Evolutionary conservation across 2,329 filamentous ascomycete species (phyloP).

Genomic region (Xylariaceae sp.): DNA sequence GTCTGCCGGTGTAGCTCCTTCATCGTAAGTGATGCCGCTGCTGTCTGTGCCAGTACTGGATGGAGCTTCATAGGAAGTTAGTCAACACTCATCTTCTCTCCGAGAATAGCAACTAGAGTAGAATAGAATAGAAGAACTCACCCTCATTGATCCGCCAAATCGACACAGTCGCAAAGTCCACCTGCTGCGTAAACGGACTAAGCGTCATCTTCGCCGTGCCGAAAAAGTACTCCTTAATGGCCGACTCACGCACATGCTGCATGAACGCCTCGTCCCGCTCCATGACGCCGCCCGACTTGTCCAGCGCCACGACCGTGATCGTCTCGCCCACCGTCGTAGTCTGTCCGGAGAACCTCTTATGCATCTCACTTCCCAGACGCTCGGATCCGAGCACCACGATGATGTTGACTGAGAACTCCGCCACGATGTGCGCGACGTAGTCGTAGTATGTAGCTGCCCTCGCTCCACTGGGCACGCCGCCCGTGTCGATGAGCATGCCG

Average conservation of each 20-base stretch:
- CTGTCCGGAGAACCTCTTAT: slow-evolving; percentile 57
- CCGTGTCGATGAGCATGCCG: slow-evolving; percentile 82
- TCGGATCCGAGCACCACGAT: slow-evolving; percentile 79
- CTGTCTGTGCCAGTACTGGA: slow-evolving; percentile 13
- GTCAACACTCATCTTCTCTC: neutral
- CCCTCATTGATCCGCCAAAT: slow-evolving; percentile 66
- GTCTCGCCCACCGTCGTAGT: slow-evolving; percentile 57
- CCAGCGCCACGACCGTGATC: slow-evolving; percentile 70
- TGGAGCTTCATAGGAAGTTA: slow-evolving; percentile 5
- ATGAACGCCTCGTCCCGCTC: slow-evolving; percentile 69
- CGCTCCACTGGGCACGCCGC: slow-evolving; percentile 53
- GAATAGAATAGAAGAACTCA: slow-evolving; percentile 32
- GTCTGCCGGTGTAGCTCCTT: slow-evolving; percentile 27
- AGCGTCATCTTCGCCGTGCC: slow-evolving; percentile 71
- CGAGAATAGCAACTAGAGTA: neutral
- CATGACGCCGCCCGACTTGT: slow-evolving; percentile 81
- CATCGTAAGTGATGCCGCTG: slow-evolving; percentile 13
- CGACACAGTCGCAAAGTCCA: slow-evolving; percentile 68
- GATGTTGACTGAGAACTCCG: slow-evolving; percentile 63
- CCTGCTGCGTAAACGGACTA: slow-evolving; percentile 80
- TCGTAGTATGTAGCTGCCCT: slow-evolving; percentile 55
- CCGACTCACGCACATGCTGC: slow-evolving; percentile 65
- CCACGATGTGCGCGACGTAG: slow-evolving; percentile 68
- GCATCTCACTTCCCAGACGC: slow-evolving; percentile 67
- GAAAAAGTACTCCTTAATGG: slow-evolving; percentile 92